Evolutionary conservation across 306 rosid genomes (phyloP), one percentile per base, ranked within the genome.

Genomic region (cucumber (Cucumis sativus)): DNA sequence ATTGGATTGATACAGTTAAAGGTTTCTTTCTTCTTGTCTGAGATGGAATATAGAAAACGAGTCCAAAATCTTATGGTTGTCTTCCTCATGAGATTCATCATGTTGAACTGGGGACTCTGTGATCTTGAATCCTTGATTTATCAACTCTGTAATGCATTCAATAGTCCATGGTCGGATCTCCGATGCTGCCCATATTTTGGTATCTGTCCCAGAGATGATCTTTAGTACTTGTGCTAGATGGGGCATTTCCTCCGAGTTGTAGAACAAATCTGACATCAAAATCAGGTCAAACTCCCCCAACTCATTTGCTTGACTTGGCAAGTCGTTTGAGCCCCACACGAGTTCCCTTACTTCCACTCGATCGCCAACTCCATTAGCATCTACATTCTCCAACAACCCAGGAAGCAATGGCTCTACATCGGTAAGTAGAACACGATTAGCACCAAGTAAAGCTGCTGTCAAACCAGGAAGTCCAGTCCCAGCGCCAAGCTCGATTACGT

Each of bases 211-310:
- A 16, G 79, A 61, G 16, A 75, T 82, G 6, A 14, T 73, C 72
- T 58, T 80, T 57, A 85, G 41, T 20, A 85, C 64, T 20, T 57
- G 37, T 13, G 75, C 84, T 57, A 85, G 61, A 49, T 59, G 52
- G 7, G 21, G 71, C 81, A 78, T 78, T 7, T 78, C 86, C 61
- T 80, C 80, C 8, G 14, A 8, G 60, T 83, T 74, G 6, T 52
- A 80, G 70, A 85, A 83, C 77, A 83, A 63, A 56, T 85, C 79
- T 0, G 88, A 85, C 86, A 85, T 85, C 75, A 83, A 65, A 25
- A 83, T 78, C 58, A 78, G 23, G 35, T 82, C 84, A 54, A 82
- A 85, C 75, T 69, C 57, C 1, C 76, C 83, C 67, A 76, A 39
- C 43, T 33, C 47, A 3, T 28, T 72, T 7, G 10, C 54, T 28